Evolutionary conservation across 73 alveolate species (phyloP), one percentile per base, ranked within the genome.

Genomic region (Blepharisma japonicum): DNA sequence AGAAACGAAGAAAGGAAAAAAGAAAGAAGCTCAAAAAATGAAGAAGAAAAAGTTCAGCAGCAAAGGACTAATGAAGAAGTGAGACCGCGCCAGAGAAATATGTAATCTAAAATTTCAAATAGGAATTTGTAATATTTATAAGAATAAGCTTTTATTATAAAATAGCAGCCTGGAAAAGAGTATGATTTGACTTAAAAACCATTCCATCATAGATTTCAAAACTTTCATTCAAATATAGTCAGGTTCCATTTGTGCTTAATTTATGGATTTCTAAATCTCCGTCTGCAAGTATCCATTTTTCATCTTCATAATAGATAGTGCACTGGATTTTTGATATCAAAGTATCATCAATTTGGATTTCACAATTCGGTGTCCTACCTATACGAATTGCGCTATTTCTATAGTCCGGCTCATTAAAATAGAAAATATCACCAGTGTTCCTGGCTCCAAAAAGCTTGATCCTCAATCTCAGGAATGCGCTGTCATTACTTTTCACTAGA

Each of bases 141-240:
- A 32, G 42, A 32, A 32, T 32, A 32, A 32, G 42, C 42, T 32
- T 32, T 32, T 3, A 32, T 32, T 32, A 32, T 32, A 32, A 32
- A 32, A 61, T 61, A 25, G 53, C 38, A 66, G 77, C 81, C 56
- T 83, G 81, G 76, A 94, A 91, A 38, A 94, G 74, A 55, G 94
- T 89, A 70, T 94, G 94, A 74, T 88, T 89, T 9, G 97, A 92
- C 79, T 94, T 94, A 56, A 94, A 90, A 55, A 82, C 86, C 94
- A 89, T 86, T 27, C 90, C 91, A 81, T 86, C 82, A 23, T 6
- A 20, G 21, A 94, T 91, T 49, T 86, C 92, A 21, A 77, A 68
- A 61, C 89, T 96, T 38, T 94, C 98, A 77, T 82, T 85, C 48
- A 92, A 84, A 76, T 89, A 94, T 14, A 91, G 77, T 97, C 98